phyloP scores from a whole-genome alignment of 2,329 filamentous ascomycete genomes.

The Meredithiella fracta region DNA sequence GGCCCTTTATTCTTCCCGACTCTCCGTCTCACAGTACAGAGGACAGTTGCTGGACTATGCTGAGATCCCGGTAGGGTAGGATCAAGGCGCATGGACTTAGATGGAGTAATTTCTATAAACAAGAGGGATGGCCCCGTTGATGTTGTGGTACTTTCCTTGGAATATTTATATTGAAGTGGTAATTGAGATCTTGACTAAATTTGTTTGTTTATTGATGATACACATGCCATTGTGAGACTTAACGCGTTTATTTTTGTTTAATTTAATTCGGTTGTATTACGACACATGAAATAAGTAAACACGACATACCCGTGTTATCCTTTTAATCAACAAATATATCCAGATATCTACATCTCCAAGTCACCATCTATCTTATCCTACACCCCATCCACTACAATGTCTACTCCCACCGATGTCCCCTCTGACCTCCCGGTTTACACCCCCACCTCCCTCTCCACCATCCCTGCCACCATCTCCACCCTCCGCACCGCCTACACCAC shows the following conservation, averaged over 20 bases:
- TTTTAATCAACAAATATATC: no score
- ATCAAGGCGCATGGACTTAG: background rate
- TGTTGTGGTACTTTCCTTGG: background rate
- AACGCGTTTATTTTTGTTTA: no score
- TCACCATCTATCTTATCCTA: background rate
- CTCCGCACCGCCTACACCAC: constrained; percentile 56
- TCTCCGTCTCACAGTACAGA: background rate
- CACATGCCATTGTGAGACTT: no score
- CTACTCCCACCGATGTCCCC: background rate
- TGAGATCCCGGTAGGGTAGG: background rate
- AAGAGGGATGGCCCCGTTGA: background rate
- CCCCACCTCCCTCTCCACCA: constrained; percentile 20
- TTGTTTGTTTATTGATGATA: no score
- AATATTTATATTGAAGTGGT: background rate
- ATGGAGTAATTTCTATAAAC: background rate
- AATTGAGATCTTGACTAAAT: no score
- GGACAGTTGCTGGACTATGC: background rate
- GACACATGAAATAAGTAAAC: no score
- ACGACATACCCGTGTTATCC: background rate
- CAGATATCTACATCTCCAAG: no score
- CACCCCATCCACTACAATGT: background rate
- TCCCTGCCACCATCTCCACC: constrained; percentile 42
- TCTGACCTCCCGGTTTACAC: constrained; percentile 21
- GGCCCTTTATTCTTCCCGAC: background rate
- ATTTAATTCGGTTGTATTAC: no score